phyloP scores from a whole-genome alignment of 2,329 filamentous ascomycete species.

The Phaeosphaeriaceae sp. region DNA sequence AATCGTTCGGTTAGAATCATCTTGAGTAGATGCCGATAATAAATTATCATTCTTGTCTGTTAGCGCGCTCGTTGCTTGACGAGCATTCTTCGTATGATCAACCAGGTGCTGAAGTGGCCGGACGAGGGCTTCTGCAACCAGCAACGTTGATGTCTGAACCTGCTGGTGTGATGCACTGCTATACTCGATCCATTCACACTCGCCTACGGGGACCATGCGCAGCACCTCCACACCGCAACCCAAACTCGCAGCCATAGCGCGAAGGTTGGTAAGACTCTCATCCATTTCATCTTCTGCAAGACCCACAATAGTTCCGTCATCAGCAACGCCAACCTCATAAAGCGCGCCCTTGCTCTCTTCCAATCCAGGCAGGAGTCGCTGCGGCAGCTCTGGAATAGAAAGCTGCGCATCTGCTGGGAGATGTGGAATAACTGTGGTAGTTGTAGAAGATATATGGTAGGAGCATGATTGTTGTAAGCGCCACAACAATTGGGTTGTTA shows the following conservation, averaged over 20 bases:
- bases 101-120: conserved; percentile 61
- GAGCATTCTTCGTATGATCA: conserved; percentile 18
- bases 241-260: conserved; percentile 89
- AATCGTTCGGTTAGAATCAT: conserved; percentile 14
- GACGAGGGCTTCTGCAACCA: conserved; percentile 91
- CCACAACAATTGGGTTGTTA: conserved; percentile 96
- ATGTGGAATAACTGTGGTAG: conserved; percentile 75
- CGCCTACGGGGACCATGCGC: conserved; percentile 82
- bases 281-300: conserved; percentile 89
- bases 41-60: not conserved
- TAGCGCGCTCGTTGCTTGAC: conserved; percentile 8
- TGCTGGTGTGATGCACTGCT: conserved; percentile 36
- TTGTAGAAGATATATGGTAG: conserved; percentile 81
- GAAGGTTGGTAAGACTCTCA: conserved; percentile 84
- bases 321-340: conserved; percentile 95
- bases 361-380: conserved; percentile 71
- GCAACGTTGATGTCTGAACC: conserved; percentile 61
- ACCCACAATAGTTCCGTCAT: conserved; percentile 90
- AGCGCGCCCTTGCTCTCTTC: conserved; percentile 92
- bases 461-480: conserved; percentile 92
- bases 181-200: conserved; percentile 74
- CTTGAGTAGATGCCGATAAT: not conserved
- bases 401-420: conserved; percentile 74
- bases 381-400: conserved; percentile 59
- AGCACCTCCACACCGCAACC: conserved; percentile 85